phyloP scores from a whole-genome alignment of 495 filamentous ascomycete species.

The Antarctomyces pellizariae region DNA sequence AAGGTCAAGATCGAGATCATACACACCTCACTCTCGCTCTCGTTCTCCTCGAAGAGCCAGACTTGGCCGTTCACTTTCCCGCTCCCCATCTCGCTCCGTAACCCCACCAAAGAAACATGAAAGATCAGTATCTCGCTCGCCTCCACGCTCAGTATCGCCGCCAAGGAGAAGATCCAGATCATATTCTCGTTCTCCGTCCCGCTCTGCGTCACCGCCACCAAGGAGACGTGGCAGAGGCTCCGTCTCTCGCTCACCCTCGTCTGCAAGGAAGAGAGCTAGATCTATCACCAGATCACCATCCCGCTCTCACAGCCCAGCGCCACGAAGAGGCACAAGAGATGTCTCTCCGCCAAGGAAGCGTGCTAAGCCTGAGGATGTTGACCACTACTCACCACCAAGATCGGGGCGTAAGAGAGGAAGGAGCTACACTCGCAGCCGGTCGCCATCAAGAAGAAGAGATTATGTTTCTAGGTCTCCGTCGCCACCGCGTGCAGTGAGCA shows the following conservation, averaged over 20 bases:
- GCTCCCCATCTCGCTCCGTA: conserved; percentile 16
- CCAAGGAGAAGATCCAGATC: no score
- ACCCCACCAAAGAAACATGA: conserved; percentile 6
- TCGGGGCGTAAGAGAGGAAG: no score
- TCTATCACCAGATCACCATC: no score
- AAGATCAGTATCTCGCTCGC: conserved; percentile 5
- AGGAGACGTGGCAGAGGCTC: no score
- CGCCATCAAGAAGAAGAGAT: conserved; percentile 1
- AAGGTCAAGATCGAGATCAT: conserved; percentile 20
- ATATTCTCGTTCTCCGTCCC: conserved; percentile 12
- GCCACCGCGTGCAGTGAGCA: conserved; percentile 1
- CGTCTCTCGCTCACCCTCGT: conserved; percentile 13
- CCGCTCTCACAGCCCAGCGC: no score
- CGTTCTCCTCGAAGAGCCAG: conserved; percentile 11
- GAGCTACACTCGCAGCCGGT: no score
- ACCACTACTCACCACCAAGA: no score
- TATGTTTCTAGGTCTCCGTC: conserved; percentile 6
- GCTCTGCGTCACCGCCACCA: conserved; percentile 12
- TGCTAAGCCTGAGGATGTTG: no score
- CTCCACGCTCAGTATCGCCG: conserved; percentile 13
- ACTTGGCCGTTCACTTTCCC: conserved; percentile 15
- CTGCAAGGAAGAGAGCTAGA: no score
- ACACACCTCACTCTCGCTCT: conserved; percentile 11
- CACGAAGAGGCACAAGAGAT: no score
- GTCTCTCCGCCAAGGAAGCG: no score